phyloP scores from a whole-genome alignment of 495 filamentous ascomycete species.

The Rostrohypoxylon terebratum region DNA sequence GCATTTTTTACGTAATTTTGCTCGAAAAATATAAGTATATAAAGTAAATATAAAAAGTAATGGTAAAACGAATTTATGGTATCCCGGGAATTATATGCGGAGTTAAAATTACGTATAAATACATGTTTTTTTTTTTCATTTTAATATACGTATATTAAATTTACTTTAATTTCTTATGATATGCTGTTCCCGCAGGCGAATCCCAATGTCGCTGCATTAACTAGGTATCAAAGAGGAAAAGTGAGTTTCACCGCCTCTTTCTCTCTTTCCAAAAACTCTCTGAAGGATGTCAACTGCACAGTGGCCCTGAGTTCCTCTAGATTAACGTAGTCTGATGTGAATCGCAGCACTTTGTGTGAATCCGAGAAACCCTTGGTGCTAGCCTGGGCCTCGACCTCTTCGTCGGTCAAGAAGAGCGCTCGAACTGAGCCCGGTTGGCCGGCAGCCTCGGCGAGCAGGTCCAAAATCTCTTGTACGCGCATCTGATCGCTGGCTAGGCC shows the following conservation, averaged over 20 bases:
- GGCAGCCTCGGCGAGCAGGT: slow-evolving; percentile 47
- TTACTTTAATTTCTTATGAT: too few species aligned
- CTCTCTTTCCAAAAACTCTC: slow-evolving; percentile 55
- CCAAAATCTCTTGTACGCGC: slow-evolving; percentile 42
- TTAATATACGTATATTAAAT: too few species aligned
- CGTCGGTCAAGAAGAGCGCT: slow-evolving; percentile 52
- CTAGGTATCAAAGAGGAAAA: too few species aligned
- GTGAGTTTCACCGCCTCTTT: slow-evolving; percentile 45
- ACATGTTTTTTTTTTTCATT: too few species aligned
- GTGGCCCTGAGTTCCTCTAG: slow-evolving; percentile 40
- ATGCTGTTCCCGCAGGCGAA: too few species aligned
- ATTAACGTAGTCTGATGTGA: slow-evolving; percentile 53
- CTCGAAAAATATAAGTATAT: too few species aligned
- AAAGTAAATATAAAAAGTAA: too few species aligned
- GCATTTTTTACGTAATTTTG: too few species aligned
- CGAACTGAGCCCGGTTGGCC: slow-evolving; percentile 49
- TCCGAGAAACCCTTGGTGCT: slow-evolving; percentile 42
- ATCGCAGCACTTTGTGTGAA: slow-evolving; percentile 40
- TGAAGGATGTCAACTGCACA: slow-evolving; percentile 52
- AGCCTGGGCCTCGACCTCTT: slow-evolving; percentile 51
- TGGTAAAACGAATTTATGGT: too few species aligned
- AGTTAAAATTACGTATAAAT: too few species aligned
- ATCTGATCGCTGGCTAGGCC: slow-evolving; percentile 55
- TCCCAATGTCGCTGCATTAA: too few species aligned
- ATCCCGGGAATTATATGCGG: too few species aligned